A percentile compares a stretch with the other conserved stretches of the same genome.
Conservation (phyloP, 345 rosid genomes). For the Citrus australasica region DNA sequence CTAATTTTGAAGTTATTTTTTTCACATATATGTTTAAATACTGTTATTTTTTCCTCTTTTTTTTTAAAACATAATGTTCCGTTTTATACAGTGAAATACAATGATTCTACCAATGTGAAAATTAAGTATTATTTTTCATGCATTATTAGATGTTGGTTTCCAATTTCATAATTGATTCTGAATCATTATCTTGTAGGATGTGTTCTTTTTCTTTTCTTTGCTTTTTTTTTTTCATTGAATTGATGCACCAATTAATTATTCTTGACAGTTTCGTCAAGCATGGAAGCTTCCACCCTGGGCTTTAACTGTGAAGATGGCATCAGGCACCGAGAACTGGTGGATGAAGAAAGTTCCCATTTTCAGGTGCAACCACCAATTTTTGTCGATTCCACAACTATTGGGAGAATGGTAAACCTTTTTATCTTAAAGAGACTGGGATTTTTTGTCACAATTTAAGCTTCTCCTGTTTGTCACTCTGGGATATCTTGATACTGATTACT, state of each 20-base stretch:
- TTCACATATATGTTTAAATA: neutral
- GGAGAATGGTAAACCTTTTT: constrained; percentile 25
- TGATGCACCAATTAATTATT: constrained; percentile 4
- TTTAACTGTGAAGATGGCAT: constrained; percentile 16
- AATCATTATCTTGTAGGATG: neutral
- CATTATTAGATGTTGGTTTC: neutral
- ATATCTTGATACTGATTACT: neutral
- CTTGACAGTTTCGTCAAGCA: constrained; percentile 21
- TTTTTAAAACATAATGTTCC: neutral
- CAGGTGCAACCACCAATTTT: constrained; percentile 21
- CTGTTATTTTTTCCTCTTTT: neutral
- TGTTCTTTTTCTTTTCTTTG: neutral
- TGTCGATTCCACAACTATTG: constrained; percentile 22
- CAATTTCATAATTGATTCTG: neutral
- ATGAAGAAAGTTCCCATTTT: constrained; percentile 26
- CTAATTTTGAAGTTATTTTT: neutral
- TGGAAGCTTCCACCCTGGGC: constrained; percentile 11
- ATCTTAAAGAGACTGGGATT: neutral
- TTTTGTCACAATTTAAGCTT: neutral
- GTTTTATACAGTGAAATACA: neutral
- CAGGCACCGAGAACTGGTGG: constrained; percentile 9
- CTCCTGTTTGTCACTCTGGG: neutral
- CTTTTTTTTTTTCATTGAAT: neutral
- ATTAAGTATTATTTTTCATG: neutral
- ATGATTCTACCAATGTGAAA: neutral